Conservation (phyloP, 2,329 filamentous ascomycete species). For the Claviceps fusiformis region DNA sequence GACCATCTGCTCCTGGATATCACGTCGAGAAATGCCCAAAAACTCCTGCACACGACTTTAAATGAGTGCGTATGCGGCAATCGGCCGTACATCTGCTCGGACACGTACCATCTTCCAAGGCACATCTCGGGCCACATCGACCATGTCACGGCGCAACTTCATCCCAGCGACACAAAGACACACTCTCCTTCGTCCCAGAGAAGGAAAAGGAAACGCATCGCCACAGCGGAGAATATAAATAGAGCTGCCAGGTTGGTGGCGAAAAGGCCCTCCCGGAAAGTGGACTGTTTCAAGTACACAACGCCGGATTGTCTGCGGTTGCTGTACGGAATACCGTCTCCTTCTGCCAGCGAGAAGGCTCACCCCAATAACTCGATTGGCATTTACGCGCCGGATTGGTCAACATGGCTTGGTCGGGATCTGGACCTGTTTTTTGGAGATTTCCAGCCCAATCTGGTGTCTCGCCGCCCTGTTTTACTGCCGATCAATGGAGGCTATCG, state of each 20-base stretch:
- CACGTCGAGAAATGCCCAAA: neutral
- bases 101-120: neutral
- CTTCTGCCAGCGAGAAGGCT: neutral
- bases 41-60: neutral
- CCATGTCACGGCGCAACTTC: neutral
- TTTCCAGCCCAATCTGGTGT: neutral
- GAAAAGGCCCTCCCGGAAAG: neutral
- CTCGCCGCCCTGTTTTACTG: neutral
- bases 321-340: neutral
- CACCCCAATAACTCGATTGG: neutral
- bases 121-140: neutral
- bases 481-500: neutral
- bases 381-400: neutral
- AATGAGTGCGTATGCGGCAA: neutral
- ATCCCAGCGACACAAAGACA: neutral
- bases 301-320: neutral
- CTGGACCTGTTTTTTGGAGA: neutral
- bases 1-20: neutral
- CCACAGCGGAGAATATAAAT: too few species aligned
- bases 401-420: neutral
- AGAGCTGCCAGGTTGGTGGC: too few species aligned
- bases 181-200: neutral
- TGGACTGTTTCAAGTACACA: neutral
- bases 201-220: neutral
- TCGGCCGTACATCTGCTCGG: neutral